phyloP scores from a whole-genome alignment of 768 basidiomycete genomes.

The Tubosaeta sp. region DNA sequence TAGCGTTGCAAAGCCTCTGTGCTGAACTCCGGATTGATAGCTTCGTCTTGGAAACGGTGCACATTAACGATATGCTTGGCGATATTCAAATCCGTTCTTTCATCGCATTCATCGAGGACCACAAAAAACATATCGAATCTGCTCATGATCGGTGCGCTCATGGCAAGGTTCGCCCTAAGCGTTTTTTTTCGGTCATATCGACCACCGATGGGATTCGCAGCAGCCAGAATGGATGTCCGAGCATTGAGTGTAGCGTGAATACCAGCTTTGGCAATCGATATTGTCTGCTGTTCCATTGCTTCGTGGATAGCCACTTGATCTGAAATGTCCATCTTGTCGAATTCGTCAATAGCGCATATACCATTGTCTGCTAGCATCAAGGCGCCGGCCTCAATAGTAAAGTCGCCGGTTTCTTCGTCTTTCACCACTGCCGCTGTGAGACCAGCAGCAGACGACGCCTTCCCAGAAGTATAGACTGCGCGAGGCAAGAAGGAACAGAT shows the following conservation, averaged over 20 bases:
- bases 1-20: slow-evolving; percentile 96
- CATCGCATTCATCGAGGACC: slow-evolving; percentile 95
- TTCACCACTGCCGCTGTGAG: slow-evolving; percentile 97
- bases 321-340: slow-evolving; percentile 99
- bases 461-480: slow-evolving; percentile 98
- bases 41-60: slow-evolving; percentile 91
- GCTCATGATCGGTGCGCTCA: slow-evolving; percentile 99
- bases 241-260: slow-evolving; percentile 99
- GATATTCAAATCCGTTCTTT: slow-evolving; percentile 86
- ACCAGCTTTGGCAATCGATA: slow-evolving; percentile 98
- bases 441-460: slow-evolving; percentile 98
- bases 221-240: slow-evolving; percentile 94
- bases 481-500: slow-evolving; percentile 97
- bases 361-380: slow-evolving; percentile 99
- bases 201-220: slow-evolving; percentile 96
- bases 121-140: slow-evolving; percentile 98
- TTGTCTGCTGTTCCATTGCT: slow-evolving; percentile 99
- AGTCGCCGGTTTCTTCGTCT: slow-evolving; percentile 98
- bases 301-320: slow-evolving; percentile 99
- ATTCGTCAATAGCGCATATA: slow-evolving; percentile 99
- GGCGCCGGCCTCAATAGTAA: slow-evolving; percentile 98
- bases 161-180: slow-evolving; percentile 87
- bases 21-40: slow-evolving; percentile 94
- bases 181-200: slow-evolving; percentile 94
- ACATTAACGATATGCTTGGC: slow-evolving; percentile 98